Evolutionary conservation across 2,329 filamentous ascomycete species (phyloP), one percentile per base, ranked within the genome.

Genomic region (Alternaria incomplexa): DNA sequence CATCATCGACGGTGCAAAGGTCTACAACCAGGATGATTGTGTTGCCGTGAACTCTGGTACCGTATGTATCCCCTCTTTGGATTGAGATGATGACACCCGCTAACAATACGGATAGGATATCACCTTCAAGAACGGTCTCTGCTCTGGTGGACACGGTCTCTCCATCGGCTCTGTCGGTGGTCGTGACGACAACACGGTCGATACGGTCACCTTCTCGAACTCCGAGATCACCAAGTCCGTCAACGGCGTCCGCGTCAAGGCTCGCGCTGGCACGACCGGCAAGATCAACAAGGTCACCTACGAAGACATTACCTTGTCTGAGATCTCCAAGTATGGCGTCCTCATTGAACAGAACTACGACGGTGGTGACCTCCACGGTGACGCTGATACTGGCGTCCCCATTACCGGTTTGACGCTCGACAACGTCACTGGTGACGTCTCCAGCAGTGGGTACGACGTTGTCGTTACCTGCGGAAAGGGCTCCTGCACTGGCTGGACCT

Each of bases 21-120:
- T 88, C 26, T 80, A 84, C 67, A 88, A 88, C 77, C 86, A 88
- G 76, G 86, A 88, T 63, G 86, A 88, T 68, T 88, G 86, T 67
- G 77, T 88, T 15, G 86, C 86, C 17, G 77, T 88, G 66, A 88
- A 88, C 79, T 86, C 84, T 3, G 86, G 86, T 63, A 83, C 80
- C 17, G 75, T 69, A 45, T 55, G 68, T 63, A 45, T 20, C 9
- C 7, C 9, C 30, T 32, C 30, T 32, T 6, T 1, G 5, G 12
- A 75, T 13, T 53, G 60, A 48, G 58, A 9, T 62, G 17, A 17
- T 2, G 8, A 17, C 5, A 20, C 25, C 40, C 12, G 13, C 61
- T 69, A 4, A 70, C 43, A 23, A 11, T 3, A 11, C 22, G 13
- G n/a, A 20, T 10, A 70, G 66, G 46, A 69, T 61, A 79, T 79